Evolutionary conservation across 176 grass and related monocot species (phyloP), one percentile per base, ranked within the genome.

Genomic region (Hyparrhenia diplandra): DNA sequence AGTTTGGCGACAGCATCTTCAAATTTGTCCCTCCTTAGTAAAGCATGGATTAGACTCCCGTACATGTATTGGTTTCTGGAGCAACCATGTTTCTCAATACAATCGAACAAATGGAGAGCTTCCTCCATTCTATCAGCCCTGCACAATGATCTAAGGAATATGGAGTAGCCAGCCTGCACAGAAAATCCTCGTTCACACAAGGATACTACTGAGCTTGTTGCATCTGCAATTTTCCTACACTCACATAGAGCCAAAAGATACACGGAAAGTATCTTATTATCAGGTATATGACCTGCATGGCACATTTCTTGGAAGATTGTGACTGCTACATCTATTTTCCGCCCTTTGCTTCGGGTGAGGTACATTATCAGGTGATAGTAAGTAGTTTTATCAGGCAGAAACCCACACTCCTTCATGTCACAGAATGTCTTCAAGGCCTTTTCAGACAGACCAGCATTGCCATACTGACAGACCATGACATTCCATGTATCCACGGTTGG

Each of bases 261-360:
- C 21, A 27, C 77, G 21, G 46, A 82, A 36, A 92, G 18, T 62
- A 52, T 80, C 64, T 80, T 81, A 68, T 82, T 94, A 64, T 90
- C 87, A 70, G 82, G 85, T 46, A 88, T 78, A 70, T 85, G 82
- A 11, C 87, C 92, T 52, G 39, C 84, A 85, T 23, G 85, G 39
- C 79, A 65, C 87, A 94, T 97, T 92, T 94, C 88, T 87, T 91
- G 42, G 67, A 97, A 97, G 37, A 92, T 73, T 77, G 81, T 91
- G 70, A 87, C 47, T 73, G 92, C 91, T 62, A 85, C 74, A 74
- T 89, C 77, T 62, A 94, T 37, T 85, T 90, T 97, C 64, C 60
- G 77, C 18, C 94, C 94, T 85, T 94, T 92, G 36, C 78, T 90
- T 64, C 18, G 51, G 46, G 89, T 90, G 14, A 97, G 89, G 75